Evolutionary conservation across 2,329 filamentous ascomycete genomes (phyloP).

Genomic region (Aspergillus proliferans): DNA sequence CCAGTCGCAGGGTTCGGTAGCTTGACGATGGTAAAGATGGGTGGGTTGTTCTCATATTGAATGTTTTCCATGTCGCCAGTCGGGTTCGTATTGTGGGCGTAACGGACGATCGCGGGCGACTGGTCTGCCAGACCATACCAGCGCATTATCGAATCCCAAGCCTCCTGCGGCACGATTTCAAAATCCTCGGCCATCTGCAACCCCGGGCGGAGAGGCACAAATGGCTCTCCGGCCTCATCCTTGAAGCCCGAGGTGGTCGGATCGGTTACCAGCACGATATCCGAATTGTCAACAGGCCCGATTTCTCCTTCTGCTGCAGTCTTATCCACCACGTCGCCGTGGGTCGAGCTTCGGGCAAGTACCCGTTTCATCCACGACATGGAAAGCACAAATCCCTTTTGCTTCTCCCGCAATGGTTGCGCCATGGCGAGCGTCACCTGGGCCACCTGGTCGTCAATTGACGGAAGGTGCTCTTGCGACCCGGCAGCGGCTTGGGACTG

Average conservation of each 20-base stretch:
- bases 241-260: constrained; percentile 31
- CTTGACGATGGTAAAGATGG: constrained; percentile 77
- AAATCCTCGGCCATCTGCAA: constrained; percentile 62
- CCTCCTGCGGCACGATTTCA: constrained; percentile 68
- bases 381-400: constrained; percentile 72
- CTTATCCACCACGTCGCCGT: constrained; percentile 53
- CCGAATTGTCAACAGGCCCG: constrained; percentile 80
- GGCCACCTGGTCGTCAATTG: constrained; percentile 65
- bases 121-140: constrained; percentile 74
- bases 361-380: constrained; percentile 71
- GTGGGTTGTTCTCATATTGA: constrained; percentile 76
- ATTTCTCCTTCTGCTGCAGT: constrained; percentile 57
- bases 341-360: constrained; percentile 56
- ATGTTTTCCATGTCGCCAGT: constrained; percentile 60
- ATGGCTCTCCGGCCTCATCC: constrained; percentile 47
- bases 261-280: constrained; percentile 61
- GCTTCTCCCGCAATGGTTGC: constrained; percentile 60
- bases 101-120: constrained; percentile 66
- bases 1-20: constrained; percentile 56
- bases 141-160: constrained; percentile 71
- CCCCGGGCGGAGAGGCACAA: constrained; percentile 68
- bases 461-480: constrained; percentile 29
- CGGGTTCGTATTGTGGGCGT: constrained; percentile 66
- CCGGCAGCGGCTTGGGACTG: constrained; percentile 14
- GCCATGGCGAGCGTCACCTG: constrained; percentile 58